These are phyloP conservation scores for Mycena haematopus DNA, from an alignment of 768 basidiomycete genomes.

Conservation along the genomic window DNA sequence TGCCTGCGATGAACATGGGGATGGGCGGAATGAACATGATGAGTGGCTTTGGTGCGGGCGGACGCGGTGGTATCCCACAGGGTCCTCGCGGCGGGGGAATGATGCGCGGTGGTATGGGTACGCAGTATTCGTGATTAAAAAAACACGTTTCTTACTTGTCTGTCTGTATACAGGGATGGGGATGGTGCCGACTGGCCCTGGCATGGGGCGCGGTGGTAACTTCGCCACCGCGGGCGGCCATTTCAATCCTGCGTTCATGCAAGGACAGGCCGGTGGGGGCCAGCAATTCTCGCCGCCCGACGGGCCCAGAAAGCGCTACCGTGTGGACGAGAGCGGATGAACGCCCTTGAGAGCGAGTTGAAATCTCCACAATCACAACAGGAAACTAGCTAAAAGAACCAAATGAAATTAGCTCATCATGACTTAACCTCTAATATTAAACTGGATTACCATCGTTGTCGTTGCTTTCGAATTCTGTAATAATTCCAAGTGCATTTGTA, in stretches of 20 bases:
- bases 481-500: slow-evolving; percentile 12
- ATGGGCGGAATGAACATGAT: slow-evolving; percentile 47
- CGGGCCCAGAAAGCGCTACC: slow-evolving; percentile 61
- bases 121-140: background rate
- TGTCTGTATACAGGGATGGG: slow-evolving; percentile 52
- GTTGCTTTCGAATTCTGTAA: slow-evolving; percentile 25
- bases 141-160: slow-evolving; percentile 20
- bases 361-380: background rate
- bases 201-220: slow-evolving; percentile 51
- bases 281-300: slow-evolving; percentile 41
- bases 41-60: slow-evolving; percentile 40
- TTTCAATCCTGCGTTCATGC: slow-evolving; percentile 80
- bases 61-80: slow-evolving; percentile 49
- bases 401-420: slow-evolving; percentile 20
- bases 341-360: too few species aligned
- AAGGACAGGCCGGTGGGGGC: slow-evolving; percentile 48
- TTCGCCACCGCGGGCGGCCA: slow-evolving; percentile 59
- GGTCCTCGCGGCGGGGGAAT: slow-evolving; percentile 59
- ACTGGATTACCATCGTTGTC: slow-evolving; percentile 23
- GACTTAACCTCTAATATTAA: slow-evolving; percentile 28
- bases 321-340: slow-evolving; percentile 57
- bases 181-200: slow-evolving; percentile 49
- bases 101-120: slow-evolving; percentile 51
- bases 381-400: slow-evolving; percentile 6
- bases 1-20: slow-evolving; percentile 38